Evolutionary conservation across 2,329 filamentous ascomycete genomes (phyloP), one percentile per base, ranked within the genome.

Genomic region (Rhinocladiella mackenziei): DNA sequence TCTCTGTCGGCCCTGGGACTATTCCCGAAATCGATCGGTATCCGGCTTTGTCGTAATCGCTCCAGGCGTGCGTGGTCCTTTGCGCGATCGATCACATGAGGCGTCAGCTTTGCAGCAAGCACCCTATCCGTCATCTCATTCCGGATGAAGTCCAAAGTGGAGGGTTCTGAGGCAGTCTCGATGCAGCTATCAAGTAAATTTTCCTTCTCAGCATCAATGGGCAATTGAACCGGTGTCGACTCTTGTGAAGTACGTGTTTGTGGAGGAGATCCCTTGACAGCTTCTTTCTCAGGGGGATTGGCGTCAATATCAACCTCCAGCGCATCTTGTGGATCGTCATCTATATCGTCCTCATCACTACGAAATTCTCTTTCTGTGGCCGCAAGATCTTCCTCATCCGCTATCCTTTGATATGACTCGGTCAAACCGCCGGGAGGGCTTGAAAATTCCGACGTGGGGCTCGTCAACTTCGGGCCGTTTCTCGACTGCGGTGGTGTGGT

Each of bases 341-440:
- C 39, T 11, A 35, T 54, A 9, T 65, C 61, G 11, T 65, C 62
- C 34, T 66, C 56, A 9, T 55, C 53, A 23, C 51, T 55, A 20
- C 45, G 45, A 11, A 63, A 30, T 15, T 57, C 55, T 30, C 54
- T 42, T 29, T 58, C 66, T 13, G 59, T 53, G 33, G 65, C 62
- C 3, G 59, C 59, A 29, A 68, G 40, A 31, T 62, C 58, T 22
- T 64, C 62, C 26, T 62, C 65, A 31, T 67, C 64, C 13, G 65
- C 59, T 40, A 68, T 68, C 47, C 59, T 58, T 36, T 58, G 58
- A 48, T 71, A 71, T 4, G 59, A 55, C 34, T 71, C 66, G 8
- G 55, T 55, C 6, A 67, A 47, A 37, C 65, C 68, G 19, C 57
- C 57, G 1, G 55, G 53, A 2, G 68, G 65, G 30, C 63, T 68